Evolutionary conservation across 768 basidiomycete genomes (phyloP).

Genomic region (Podaxis sp.): DNA sequence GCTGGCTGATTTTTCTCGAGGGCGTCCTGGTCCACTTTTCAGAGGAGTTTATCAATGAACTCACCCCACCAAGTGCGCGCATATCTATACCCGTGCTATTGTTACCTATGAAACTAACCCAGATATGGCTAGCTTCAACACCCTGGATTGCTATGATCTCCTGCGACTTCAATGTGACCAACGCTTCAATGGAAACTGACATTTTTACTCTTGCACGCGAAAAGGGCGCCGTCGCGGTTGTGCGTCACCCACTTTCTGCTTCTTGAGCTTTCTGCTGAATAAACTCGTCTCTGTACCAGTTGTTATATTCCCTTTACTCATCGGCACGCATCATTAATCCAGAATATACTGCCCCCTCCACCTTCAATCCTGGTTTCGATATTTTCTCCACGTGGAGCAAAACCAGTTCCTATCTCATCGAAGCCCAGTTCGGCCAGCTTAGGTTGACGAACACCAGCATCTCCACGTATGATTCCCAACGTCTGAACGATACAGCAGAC

Average conservation of each 20-base stretch:
- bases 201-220: constrained; percentile 81
- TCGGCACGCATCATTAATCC: constrained; percentile 73
- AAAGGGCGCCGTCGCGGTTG: constrained; percentile 79
- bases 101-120: constrained; percentile 6
- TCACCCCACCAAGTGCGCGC: constrained; percentile 47
- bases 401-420: constrained; percentile 54
- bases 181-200: constrained; percentile 58
- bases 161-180: constrained; percentile 77
- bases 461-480: constrained; percentile 59
- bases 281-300: constrained; percentile 33
- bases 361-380: constrained; percentile 53
- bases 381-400: constrained; percentile 73
- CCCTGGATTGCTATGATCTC: constrained; percentile 92
- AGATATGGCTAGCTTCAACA: constrained; percentile 50
- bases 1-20: constrained; percentile 31
- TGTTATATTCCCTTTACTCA: constrained; percentile 76
- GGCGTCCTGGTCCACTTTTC: constrained; percentile 85
- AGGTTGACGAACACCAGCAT: constrained; percentile 44
- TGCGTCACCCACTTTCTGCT: constrained; percentile 32
- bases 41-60: constrained; percentile 51
- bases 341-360: constrained; percentile 59
- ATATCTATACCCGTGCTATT: not conserved
- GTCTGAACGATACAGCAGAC: constrained; percentile 54
- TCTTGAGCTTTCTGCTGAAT: not conserved
- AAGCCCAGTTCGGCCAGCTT: constrained; percentile 61